Percentiles rank a stretch among this genome's conserved stretches.
phyloP scores from a whole-genome alignment of 148 eudicot species.

The Cornus controversa region DNA sequence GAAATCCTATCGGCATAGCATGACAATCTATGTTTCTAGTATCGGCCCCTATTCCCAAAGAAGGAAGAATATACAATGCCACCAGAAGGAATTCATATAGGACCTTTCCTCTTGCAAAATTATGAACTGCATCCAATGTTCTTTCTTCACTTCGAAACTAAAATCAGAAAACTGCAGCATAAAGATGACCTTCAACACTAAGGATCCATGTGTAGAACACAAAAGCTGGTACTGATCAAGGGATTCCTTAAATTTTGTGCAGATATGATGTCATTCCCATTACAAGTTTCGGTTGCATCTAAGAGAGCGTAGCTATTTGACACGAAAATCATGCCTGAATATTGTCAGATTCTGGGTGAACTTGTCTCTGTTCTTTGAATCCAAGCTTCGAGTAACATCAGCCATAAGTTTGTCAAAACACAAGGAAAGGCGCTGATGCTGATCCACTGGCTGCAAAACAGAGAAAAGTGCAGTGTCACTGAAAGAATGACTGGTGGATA shows the following conservation, averaged over 20 bases:
- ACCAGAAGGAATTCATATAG: background rate
- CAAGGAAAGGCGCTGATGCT: conserved; percentile 67
- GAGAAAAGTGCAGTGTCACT: conserved; percentile 9
- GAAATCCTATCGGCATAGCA: conserved; percentile 3
- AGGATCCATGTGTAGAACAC: background rate
- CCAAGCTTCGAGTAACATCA: conserved; percentile 67
- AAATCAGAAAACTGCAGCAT: conserved; percentile 8
- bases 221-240: background rate
- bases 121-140: too few relatives aligned
- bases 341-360: conserved; percentile 74
- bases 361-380: conserved; percentile 81
- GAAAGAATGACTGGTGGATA: background rate
- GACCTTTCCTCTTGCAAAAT: too few relatives aligned
- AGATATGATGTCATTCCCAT: background rate
- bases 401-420: conserved; percentile 77
- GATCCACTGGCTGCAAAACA: conserved; percentile 67
- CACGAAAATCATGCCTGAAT: conserved; percentile 72
- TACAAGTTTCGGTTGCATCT: background rate
- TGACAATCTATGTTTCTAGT: background rate
- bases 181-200: conserved; percentile 1
- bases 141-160: conserved; percentile 7
- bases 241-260: background rate
- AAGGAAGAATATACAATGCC: background rate
- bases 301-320: conserved; percentile 32
- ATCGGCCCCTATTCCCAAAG: background rate